Base-by-base conservation (phyloP, 75 land plant genomes). In the Pseudotsuga menziesii region DNA sequence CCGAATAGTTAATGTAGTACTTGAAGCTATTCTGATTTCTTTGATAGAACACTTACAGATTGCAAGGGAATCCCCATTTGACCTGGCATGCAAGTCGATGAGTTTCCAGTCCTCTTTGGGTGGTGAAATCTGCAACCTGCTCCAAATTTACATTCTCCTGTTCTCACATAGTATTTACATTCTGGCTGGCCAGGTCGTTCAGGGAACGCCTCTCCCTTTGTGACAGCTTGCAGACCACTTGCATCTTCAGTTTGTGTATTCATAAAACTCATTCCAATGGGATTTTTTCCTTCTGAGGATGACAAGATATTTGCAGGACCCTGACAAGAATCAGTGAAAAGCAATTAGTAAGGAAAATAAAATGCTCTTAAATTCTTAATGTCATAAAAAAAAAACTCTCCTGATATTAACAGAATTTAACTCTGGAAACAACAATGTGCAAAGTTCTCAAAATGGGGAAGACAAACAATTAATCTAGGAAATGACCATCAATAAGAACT, bases 121-220 rank as follows among this genome's bases (percentile, higher is more conserved):
- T 97, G 99, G 83, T 97, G 95, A 74, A 83, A 97, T 58, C 85
- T 88, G 83, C 99, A 97, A 57, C 82, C 82, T 15, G 87, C 77
- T 72, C 99, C 98, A 81, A 84, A 97, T 84, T 91, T 97, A 85
- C 99, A 97, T 72, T 87, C 93, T 19, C 99, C 99, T 17, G 98
- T 97, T 82, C 82, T 97, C 89, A 92, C 80, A 78, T 94, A 97
- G 59, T 87, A 88, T 77, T 91, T 89, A 78, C 99, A 97, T 76
- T 97, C 99, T 80, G 93, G 95, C 82, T 92, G 83, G 57, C 92
- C 98, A 62, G 92, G 92, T 69, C 94, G 84, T 73, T 90, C 89
- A 41, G 88, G 88, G 78, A 79, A 84, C 29, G 52, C 15, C 19
- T 77, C 80, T 27, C 74, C 19, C 73, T 76, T 81, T n/a, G n/a